Base-by-base conservation (phyloP, 2,329 filamentous ascomycete species). In the Blastomyces emzantsi region DNA sequence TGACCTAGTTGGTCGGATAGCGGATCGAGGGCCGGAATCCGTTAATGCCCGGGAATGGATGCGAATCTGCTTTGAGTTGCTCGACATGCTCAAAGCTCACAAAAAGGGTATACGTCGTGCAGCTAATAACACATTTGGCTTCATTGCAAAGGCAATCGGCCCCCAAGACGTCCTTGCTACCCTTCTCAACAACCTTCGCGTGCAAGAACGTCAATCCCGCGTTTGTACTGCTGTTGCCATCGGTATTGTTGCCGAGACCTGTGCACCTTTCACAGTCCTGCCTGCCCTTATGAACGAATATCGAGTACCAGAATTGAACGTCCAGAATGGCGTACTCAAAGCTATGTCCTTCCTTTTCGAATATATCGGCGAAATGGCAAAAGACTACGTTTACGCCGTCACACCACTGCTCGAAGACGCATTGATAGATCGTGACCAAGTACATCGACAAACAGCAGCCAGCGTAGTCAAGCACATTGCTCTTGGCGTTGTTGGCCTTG, bases 271-370 rank as follows among this genome's bases (percentile, higher is more conserved):
- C 78, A 99, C 94, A 0, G 94, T 99, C 4, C 87, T 99, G n/a
- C 94, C 94, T 0, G 94, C 94, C 2, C 81, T 99, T 66, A 99
- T 99, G 95, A 99, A 99, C 79, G 94, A 99, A 76, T 99, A 99
- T 77, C 89, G 94, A 62, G 94, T 99, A 9, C 94, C 94, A 0
- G 94, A 99, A 78, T 87, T 99, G 69, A 99, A 99, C 74, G 94
- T 99, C 33, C 94, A 99, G 75, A 99, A 99, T 70, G 94, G 94
- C 79, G 94, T 99, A 43, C 87, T 99, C 73, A 99, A 99, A 77
- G 92, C 92, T 5, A 83, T 99, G 62, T 95, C 90, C 7, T 99
- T 99, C 83, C 83, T 99, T 66, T 99, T 97, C 73, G 94, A 99
- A 74, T 99, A 99, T 78, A 99, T 99, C 75, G 94, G 94, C 67